Conservation (phyloP, 2,329 filamentous ascomycete genomes). For the Dendryphion nanum region DNA sequence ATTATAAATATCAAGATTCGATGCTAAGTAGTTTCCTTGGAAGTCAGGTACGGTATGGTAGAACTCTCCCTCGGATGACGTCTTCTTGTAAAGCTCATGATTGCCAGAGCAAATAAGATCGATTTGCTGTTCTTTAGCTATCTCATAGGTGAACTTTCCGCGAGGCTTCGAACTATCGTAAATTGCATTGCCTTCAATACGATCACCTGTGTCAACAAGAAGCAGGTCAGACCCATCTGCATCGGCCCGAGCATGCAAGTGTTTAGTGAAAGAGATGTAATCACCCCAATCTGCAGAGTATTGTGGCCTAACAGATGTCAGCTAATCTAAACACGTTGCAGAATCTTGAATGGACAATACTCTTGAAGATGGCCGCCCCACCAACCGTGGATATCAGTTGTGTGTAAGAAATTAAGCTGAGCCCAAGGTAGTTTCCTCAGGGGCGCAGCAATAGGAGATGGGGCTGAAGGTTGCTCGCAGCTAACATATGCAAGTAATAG, state of each 20-base stretch:
- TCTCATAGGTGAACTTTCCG: conserved; percentile 83
- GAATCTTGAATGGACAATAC: conserved; percentile 43
- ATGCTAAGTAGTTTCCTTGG: conserved; percentile 76
- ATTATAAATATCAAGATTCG: conserved; percentile 86
- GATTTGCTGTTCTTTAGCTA: conserved; percentile 77
- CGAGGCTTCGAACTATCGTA: conserved; percentile 89
- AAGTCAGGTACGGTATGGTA: conserved; percentile 80
- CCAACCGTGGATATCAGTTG: conserved; percentile 94
- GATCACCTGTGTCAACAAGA: conserved; percentile 93
- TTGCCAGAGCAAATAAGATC: conserved; percentile 88
- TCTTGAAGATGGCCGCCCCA: conserved; percentile 90
- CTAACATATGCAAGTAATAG: conserved; percentile 40
- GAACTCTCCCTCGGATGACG: conserved; percentile 76
- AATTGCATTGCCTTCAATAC: conserved; percentile 90
- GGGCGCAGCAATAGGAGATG: conserved; percentile 73
- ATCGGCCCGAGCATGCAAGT: conserved; percentile 77
- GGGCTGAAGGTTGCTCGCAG: conserved; percentile 72
- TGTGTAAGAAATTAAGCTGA: conserved; percentile 88
- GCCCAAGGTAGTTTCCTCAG: conserved; percentile 85
- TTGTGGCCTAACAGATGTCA: conserved; percentile 60
- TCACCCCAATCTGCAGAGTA: conserved; percentile 98
- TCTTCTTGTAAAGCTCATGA: conserved; percentile 86
- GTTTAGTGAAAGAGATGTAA: conserved; percentile 87
- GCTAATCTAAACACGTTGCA: neutral
- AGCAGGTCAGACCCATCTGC: conserved; percentile 77